Percentiles rank a stretch among this genome's conserved stretches.
These are phyloP conservation scores for Geotrichum ghanense DNA, from an alignment of 805 yeast genomes.

Conservation along the genomic window DNA sequence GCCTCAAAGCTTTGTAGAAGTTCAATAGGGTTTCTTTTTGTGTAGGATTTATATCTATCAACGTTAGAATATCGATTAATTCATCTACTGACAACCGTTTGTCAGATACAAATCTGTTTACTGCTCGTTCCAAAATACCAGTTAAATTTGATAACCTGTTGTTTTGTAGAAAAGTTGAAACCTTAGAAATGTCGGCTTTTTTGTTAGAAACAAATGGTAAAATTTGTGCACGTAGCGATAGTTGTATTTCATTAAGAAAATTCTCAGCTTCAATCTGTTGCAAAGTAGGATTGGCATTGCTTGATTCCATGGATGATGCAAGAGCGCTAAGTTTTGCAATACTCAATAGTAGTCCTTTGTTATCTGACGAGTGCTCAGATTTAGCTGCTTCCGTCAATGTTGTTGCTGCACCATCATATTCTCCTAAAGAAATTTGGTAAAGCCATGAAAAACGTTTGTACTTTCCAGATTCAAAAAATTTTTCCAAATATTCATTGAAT, in stretches of 20 bases:
- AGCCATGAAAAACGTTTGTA: conserved; percentile 55
- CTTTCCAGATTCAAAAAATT: conserved; percentile 36
- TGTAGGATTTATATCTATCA: conserved; percentile 32
- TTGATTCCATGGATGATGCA: conserved; percentile 23
- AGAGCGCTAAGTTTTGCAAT: conserved; percentile 60
- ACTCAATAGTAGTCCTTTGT: conserved; percentile 48
- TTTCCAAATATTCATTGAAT: conserved; percentile 36
- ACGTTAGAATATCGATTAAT: conserved; percentile 41
- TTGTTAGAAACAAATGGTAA: neutral
- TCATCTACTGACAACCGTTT: conserved; percentile 27
- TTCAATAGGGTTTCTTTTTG: conserved; percentile 20
- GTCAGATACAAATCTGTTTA: conserved; percentile 26
- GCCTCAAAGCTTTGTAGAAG: conserved; percentile 38
- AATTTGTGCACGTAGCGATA: conserved; percentile 7
- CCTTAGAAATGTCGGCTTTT: neutral
- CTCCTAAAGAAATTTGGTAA: conserved; percentile 40
- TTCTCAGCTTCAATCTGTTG: conserved; percentile 40
- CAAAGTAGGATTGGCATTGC: conserved; percentile 21
- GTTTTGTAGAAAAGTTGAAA: neutral
- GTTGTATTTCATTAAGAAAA: conserved; percentile 39
- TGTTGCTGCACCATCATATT: conserved; percentile 39
- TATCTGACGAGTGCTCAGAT: conserved; percentile 31
- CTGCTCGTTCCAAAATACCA: conserved; percentile 19
- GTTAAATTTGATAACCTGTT: conserved; percentile 18
- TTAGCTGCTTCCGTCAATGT: conserved; percentile 35